A percentile compares a stretch with the other conserved stretches of the same genome.
Evolutionary conservation across 306 rosid species (phyloP).

Genomic region (Ceratonia siliqua): DNA sequence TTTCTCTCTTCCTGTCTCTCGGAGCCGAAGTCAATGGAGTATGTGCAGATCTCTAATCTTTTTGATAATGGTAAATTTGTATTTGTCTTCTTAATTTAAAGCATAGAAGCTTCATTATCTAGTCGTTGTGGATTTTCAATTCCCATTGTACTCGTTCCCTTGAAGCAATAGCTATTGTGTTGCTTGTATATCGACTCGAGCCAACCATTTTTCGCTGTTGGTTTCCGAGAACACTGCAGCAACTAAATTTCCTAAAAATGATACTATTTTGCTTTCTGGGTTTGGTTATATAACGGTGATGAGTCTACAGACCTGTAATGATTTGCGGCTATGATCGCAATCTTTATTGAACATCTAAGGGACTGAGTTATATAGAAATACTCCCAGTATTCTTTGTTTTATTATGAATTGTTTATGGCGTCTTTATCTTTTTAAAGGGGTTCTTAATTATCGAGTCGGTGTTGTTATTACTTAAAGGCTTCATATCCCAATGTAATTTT

Average conservation of each 20-base stretch:
- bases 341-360: constrained; percentile 83
- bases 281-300: constrained; percentile 44
- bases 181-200: no score
- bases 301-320: constrained; percentile 94
- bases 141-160: constrained; percentile 97
- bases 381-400: background rate
- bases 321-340: constrained; percentile 84
- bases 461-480: constrained; percentile 28
- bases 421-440: no score
- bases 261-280: background rate
- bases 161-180: constrained; percentile 79
- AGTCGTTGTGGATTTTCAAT: constrained; percentile 79
- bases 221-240: constrained; percentile 42
- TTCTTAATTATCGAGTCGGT: background rate
- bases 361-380: constrained; percentile 52
- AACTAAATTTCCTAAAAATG: constrained; percentile 39
- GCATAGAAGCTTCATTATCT: constrained; percentile 64
- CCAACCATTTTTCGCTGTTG: background rate
- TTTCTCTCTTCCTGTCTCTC: background rate
- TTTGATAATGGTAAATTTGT: no score
- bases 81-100: background rate
- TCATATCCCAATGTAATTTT: background rate
- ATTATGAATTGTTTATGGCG: no score
- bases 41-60: background rate
- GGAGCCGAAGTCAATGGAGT: background rate